Evolutionary conservation across 2,329 filamentous ascomycete species (phyloP).

Genomic region (Aureobasidium melanogenum): DNA sequence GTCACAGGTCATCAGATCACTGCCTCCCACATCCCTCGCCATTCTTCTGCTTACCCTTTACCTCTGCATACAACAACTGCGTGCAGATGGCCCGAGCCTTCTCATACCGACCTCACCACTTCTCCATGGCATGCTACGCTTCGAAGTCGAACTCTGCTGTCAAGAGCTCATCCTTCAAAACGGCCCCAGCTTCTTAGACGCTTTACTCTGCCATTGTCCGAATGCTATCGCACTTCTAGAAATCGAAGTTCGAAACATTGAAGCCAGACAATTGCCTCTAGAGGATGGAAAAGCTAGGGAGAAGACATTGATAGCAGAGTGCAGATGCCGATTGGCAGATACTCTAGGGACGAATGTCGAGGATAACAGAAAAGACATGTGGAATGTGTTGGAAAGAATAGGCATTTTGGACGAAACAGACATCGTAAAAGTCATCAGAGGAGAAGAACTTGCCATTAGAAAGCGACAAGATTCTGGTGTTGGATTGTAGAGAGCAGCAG

Average conservation of each 20-base stretch:
- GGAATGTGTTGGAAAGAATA: not conserved
- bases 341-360: not conserved
- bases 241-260: not conserved
- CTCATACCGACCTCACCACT: constrained; percentile 16
- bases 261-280: not conserved
- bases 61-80: constrained; percentile 23
- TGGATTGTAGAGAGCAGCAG: not conserved
- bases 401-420: not conserved
- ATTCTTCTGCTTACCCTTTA: constrained; percentile 26
- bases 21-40: constrained; percentile 24
- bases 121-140: constrained; percentile 13
- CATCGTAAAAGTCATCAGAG: not conserved
- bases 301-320: constrained; percentile 7
- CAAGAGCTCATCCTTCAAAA: constrained; percentile 25
- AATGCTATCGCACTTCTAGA: not conserved
- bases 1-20: constrained; percentile 19
- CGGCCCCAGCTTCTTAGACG: constrained; percentile 23
- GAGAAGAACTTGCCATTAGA: not conserved
- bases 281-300: not conserved
- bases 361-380: not conserved
- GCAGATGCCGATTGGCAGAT: not conserved
- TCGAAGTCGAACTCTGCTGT: constrained; percentile 25
- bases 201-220: constrained; percentile 16
- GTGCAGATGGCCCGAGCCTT: constrained; percentile 23
- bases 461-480: constrained; percentile 1